A percentile compares a stretch with the other conserved stretches of the same genome.
phyloP scores from a whole-genome alignment of 441 rosid genomes.

The Syzygium malaccense region DNA sequence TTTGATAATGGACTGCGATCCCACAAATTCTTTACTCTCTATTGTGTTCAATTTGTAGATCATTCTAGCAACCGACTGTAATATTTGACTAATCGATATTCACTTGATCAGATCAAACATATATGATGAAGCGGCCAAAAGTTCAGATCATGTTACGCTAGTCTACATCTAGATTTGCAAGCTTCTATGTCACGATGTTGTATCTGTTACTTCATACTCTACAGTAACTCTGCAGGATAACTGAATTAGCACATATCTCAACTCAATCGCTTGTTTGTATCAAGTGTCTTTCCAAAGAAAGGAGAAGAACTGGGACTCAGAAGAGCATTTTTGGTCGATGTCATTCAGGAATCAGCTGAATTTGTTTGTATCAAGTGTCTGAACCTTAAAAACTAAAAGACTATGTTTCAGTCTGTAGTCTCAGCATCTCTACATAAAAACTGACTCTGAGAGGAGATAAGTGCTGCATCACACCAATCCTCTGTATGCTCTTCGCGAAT shows the following conservation, averaged over 20 bases:
- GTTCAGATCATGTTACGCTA: not conserved
- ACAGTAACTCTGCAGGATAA: not conserved
- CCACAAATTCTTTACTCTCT: not conserved
- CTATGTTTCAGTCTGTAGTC: not conserved
- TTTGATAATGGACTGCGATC: not conserved
- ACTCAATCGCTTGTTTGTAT: not conserved
- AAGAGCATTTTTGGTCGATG: not conserved
- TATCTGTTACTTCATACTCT: not conserved
- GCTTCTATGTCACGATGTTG: not conserved
- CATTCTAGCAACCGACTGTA: not conserved
- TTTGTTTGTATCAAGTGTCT: rapidly evolving
- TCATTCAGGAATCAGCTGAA: not conserved
- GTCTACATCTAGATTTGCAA: not conserved
- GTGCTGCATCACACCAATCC: not conserved
- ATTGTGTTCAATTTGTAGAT: not conserved
- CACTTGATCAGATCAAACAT: not conserved
- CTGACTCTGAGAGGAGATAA: not conserved
- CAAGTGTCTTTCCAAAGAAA: not conserved
- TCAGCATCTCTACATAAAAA: not conserved
- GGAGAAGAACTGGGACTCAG: not conserved
- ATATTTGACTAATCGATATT: not conserved
- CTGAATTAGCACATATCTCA: not conserved
- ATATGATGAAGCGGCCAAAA: not conserved
- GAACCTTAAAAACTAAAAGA: not conserved
- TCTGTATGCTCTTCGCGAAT: too few species aligned